Percentiles rank a stretch among this genome's conserved stretches.
Evolutionary conservation across 2,329 filamentous ascomycete species (phyloP).

Genomic region (Talaromyces sp.): DNA sequence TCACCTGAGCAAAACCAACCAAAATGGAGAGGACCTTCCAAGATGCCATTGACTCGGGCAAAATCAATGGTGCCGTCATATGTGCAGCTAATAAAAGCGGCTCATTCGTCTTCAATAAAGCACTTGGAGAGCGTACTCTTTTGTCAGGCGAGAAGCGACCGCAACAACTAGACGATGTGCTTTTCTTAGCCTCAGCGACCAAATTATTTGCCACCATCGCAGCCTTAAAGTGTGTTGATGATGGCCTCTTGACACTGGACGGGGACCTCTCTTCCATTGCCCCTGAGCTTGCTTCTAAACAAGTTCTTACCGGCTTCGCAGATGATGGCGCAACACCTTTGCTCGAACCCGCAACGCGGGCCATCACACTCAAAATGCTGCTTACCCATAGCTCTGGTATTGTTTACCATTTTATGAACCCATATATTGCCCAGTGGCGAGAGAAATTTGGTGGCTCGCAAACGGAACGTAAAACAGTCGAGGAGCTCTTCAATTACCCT

Average conservation of each 20-base stretch:
- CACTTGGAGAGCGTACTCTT: conserved; percentile 46
- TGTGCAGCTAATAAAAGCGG: conserved; percentile 45
- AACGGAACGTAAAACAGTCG: conserved; percentile 36
- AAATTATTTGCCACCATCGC: conserved; percentile 57
- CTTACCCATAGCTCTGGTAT: conserved; percentile 57
- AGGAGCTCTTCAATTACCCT: conserved; percentile 49
- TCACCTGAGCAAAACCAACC: background rate
- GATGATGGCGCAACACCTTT: conserved; percentile 45
- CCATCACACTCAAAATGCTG: conserved; percentile 56
- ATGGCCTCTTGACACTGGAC: conserved; percentile 51
- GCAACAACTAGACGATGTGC: conserved; percentile 31
- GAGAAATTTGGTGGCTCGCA: conserved; percentile 30
- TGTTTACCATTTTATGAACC: conserved; percentile 49
- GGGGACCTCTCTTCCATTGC: conserved; percentile 50
- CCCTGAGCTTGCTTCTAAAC: conserved; percentile 53
- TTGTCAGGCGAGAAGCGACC: conserved; percentile 45
- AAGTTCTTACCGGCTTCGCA: conserved; percentile 53
- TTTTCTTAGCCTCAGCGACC: conserved; percentile 34
- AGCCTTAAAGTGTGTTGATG: conserved; percentile 59
- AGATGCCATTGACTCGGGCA: conserved; percentile 47
- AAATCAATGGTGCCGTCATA: conserved; percentile 49
- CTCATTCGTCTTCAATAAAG: conserved; percentile 44
- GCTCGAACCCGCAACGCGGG: conserved; percentile 33
- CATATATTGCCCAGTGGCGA: conserved; percentile 40
- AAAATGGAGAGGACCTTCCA: conserved; percentile 44